Evolutionary conservation across 352 stramenopile genomes (phyloP), one percentile per base, ranked within the genome.

Genomic region (Pythium sp.): DNA sequence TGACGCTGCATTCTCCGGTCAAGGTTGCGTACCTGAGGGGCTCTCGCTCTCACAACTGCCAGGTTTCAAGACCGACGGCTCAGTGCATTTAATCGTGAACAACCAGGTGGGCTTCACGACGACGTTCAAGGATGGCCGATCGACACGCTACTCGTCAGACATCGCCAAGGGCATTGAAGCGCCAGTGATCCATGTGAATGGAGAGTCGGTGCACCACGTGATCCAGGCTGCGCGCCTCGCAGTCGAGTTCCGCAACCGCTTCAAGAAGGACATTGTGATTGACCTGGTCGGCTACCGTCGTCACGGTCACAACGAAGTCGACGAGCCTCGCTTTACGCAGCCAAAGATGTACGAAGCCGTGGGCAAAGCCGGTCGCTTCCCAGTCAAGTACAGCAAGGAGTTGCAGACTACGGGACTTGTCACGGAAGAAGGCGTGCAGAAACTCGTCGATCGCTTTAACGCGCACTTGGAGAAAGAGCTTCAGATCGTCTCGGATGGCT

Each of bases 101-200:
- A 97, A 97, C 78, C 87, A 97, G 58, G 87, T 97, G 8, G 91
- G 87, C 5, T 97, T 95, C 75, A 97, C 91, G 12, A 97, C 91
- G n/a, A 93, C 84, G 22, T 88, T 82, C 69, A 78, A 77, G 0
- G 86, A 97, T 34, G 82, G 80, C 8, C 86, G 87, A 26, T 93
- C 89, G 41, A 92, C 88, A n/a, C 75, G 81, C 0, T 96, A 97
- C 76, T 79, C 80, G 14, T 94, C 90, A 0, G 90, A 97, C 63
- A 75, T 97, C 12, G 90, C 86, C 41, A 95, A 96, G 73, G 80
- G 73, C 66, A 83, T 93, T 41, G 90, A 93, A 41, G 81, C 82
- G 0, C 90, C 90, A 0, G 77, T 97, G 32, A 64, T 97, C n/a
- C 90, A 97, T 60, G 90, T 97, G 30, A 97, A 97, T 49, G 90